Conservation (phyloP, 2,329 filamentous ascomycete genomes). For the Colletotrichum sp. region DNA sequence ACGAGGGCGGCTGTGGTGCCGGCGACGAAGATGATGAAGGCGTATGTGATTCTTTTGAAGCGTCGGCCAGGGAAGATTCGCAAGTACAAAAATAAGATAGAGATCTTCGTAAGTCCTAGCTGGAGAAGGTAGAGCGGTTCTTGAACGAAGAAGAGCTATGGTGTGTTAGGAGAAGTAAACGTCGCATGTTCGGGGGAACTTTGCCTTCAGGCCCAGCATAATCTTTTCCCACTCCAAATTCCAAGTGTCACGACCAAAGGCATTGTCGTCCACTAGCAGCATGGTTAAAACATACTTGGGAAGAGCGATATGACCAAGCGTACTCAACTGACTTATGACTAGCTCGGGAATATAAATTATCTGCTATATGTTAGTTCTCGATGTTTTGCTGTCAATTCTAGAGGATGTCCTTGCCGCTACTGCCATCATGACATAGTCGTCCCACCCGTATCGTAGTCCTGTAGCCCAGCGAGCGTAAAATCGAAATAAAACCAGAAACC, state of each 20-base stretch:
- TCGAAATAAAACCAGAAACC: neutral
- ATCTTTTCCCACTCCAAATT: neutral
- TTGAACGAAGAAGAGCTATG: neutral
- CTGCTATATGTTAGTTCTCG: neutral
- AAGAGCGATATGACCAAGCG: neutral
- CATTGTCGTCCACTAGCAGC: neutral
- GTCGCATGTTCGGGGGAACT: neutral
- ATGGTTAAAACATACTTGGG: neutral
- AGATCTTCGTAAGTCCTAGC: neutral
- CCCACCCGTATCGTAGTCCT: neutral
- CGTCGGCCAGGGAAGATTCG: neutral
- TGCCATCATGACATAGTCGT: neutral
- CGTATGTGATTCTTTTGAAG: neutral
- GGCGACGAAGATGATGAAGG: neutral
- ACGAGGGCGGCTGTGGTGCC: neutral
- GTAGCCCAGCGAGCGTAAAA: neutral
- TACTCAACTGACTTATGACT: neutral
- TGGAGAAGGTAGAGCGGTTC: neutral
- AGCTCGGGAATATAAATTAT: neutral
- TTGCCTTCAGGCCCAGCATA: neutral
- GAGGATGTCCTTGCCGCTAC: neutral
- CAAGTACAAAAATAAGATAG: neutral
- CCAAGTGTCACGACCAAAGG: conserved; percentile 1
- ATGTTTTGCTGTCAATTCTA: neutral
- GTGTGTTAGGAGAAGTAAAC: neutral